Conservation (phyloP, 441 rosid genomes). For the Jatropha multifida region DNA sequence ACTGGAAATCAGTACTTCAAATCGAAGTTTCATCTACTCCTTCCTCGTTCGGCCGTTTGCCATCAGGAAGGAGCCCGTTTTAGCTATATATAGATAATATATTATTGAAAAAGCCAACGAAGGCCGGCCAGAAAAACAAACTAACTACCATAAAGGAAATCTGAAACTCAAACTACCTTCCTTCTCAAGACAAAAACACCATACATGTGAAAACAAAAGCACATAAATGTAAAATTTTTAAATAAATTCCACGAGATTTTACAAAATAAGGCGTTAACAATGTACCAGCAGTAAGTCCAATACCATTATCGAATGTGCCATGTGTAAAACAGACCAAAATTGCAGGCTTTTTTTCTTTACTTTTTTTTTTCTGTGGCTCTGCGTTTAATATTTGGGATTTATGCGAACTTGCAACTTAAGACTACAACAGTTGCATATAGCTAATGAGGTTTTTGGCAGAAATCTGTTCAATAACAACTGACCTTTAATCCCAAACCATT, state of each 20-base stretch:
- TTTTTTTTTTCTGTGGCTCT: neutral
- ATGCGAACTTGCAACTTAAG: neutral
- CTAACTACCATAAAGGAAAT: no score
- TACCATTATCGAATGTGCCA: neutral
- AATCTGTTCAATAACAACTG: no score
- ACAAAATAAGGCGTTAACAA: no score
- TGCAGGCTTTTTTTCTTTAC: neutral
- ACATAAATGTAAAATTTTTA: no score
- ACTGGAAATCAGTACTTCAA: constrained; percentile 2
- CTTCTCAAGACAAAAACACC: no score
- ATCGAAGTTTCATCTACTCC: constrained; percentile 10
- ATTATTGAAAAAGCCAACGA: neutral
- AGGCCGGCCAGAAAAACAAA: neutral
- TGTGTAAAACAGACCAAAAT: neutral
- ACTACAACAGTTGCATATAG: neutral
- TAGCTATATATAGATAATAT: neutral
- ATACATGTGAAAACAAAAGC: no score
- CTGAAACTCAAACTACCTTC: no score
- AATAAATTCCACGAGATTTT: no score
- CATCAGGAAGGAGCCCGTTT: neutral
- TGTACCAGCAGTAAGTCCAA: neutral
- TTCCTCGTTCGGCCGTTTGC: neutral
- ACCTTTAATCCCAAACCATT: no score
- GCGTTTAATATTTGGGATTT: neutral
- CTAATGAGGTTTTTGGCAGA: neutral